Evolutionary conservation across 179 eudicot species (phyloP), one percentile per base, ranked within the genome.

Genomic region (Beta corolliflora): DNA sequence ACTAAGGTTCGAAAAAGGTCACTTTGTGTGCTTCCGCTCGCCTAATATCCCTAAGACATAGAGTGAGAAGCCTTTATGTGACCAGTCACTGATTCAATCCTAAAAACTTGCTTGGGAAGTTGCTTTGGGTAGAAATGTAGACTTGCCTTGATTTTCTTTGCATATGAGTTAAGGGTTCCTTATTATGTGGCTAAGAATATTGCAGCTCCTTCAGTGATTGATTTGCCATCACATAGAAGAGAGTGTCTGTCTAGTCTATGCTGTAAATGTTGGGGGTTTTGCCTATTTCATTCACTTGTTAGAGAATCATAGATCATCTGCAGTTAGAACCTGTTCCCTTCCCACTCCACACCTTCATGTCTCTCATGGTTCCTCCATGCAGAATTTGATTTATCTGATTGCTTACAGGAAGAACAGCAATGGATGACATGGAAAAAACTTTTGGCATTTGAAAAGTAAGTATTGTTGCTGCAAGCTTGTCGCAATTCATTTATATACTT

Each of bases 381-480:
- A 65, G 52, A 69, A 69, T 41, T 41, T 83, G 79, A 74, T 72
- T 76, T 25, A 16, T 77, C 63, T 74, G 54, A 31, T 19, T 77
- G 63, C 36, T 74, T 84, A 64, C 92, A 97, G 99, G 99, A 97
- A 82, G 99, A 95, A 85, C 88, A 84, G 67, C 99, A 97, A 79
- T 97, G 97, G 97, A 83, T 91, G 84, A 93, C 97, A 48, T 97
- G 99, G 99, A 97, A 92, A 85, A 93, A 85, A 83, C 85, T 97
- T 85, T 71, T 97, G 80, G 91, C 90, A 74, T 97, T 97, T 80
- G 97, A 94, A 86, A 93, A 89, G 99, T 97, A 87, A 89, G 98
- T 71, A 78, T 54, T 80, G 74, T 68, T 67, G 58, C 78, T 75
- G n/a, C 9, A 45, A 61, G 76, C 76, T 15, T 76, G 21, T 21